Conservation (phyloP, 495 filamentous ascomycete species). For the Talaromyces adpressus region DNA sequence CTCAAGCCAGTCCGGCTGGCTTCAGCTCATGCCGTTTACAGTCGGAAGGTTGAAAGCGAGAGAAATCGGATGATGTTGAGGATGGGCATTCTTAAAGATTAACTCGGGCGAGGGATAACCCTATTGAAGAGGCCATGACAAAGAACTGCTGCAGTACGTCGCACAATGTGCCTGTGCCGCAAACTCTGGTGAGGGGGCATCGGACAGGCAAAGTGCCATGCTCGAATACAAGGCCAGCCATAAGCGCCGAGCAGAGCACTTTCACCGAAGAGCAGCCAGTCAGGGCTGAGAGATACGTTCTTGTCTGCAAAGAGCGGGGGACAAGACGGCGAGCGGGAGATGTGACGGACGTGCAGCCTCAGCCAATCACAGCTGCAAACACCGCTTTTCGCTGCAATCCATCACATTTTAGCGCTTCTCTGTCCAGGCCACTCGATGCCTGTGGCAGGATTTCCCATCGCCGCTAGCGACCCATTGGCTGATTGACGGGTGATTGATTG, state of each 20-base stretch:
- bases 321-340: background rate
- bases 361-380: background rate
- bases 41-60: background rate
- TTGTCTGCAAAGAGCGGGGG: background rate
- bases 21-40: conserved; percentile 6
- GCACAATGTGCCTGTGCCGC: conserved; percentile 3
- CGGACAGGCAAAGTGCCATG: background rate
- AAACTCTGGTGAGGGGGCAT: background rate
- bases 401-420: conserved; percentile 3
- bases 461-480: background rate
- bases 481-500: background rate
- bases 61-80: background rate
- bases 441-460: background rate
- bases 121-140: background rate
- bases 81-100: background rate
- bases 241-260: conserved; percentile 5
- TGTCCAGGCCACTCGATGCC: background rate
- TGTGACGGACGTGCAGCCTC: conserved; percentile 9
- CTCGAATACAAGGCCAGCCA: conserved; percentile 1
- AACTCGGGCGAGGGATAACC: background rate
- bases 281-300: background rate
- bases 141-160: conserved; percentile 3
- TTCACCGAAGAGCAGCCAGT: background rate
- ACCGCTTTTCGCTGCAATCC: conserved; percentile 1
- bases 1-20: conserved; percentile 12